phyloP scores from a whole-genome alignment of 202 grass and related monocot genomes.

The Carex sylvatica region DNA sequence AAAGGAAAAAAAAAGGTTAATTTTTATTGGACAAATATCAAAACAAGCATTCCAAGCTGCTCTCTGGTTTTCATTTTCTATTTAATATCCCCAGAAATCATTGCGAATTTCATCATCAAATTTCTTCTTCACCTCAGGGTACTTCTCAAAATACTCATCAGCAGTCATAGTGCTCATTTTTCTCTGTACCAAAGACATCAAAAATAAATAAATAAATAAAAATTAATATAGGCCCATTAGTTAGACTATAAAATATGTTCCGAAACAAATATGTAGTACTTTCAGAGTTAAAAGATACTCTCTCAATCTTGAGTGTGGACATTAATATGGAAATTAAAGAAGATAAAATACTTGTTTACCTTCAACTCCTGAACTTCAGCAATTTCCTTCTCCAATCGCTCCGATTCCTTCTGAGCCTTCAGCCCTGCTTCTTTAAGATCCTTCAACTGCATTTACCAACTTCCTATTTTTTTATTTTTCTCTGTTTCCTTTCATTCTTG shows the following conservation, averaged over 20 bases:
- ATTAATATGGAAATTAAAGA: not conserved
- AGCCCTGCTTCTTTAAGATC: conserved; percentile 80
- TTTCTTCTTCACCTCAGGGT: conserved; percentile 83
- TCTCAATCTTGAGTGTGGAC: not conserved
- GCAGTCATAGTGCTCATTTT: conserved; percentile 91
- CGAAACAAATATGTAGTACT: not conserved
- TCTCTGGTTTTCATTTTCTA: conserved; percentile 6
- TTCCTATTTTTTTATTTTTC: not conserved
- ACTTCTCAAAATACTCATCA: conserved; percentile 80
- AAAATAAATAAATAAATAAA: not conserved
- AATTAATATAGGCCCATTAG: not conserved
- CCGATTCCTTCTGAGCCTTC: conserved; percentile 54
- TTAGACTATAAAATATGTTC: not conserved
- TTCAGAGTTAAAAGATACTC: not conserved
- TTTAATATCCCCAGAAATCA: conserved; percentile 87
- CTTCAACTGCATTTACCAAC: conserved; percentile 38
- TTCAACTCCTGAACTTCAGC: conserved; percentile 71
- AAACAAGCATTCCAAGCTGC: not conserved
- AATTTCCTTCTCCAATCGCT: conserved; percentile 81
- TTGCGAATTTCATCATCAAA: conserved; percentile 95
- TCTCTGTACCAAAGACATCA: conserved; percentile 45
- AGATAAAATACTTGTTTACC: conserved; percentile 29
- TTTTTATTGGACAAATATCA: conserved; percentile 16
- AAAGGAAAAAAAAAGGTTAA: conserved; percentile 15
- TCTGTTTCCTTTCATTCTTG: not conserved